Conservation (phyloP, 2,329 filamentous ascomycete species). For the Diaporthe velutina region DNA sequence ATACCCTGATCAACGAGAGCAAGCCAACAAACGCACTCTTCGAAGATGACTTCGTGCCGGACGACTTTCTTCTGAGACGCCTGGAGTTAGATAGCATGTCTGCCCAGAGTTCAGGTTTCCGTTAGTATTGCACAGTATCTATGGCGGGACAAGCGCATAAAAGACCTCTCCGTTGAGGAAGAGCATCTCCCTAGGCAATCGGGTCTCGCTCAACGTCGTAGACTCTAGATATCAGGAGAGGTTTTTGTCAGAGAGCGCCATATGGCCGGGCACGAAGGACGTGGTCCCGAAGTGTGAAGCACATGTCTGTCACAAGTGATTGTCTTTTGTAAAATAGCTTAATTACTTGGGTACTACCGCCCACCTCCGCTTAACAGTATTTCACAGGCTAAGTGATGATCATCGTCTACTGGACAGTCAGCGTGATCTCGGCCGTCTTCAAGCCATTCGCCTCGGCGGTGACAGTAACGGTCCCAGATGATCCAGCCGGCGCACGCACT, state of each 20-base stretch:
- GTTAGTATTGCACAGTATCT: background rate
- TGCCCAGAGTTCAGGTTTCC: background rate
- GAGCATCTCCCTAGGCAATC: no score
- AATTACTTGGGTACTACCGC: background rate
- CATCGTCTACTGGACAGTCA: background rate
- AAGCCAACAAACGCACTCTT: background rate
- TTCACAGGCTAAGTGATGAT: background rate
- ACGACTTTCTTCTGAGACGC: background rate
- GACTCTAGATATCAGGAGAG: no score
- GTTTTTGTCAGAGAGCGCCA: no score
- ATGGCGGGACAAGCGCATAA: no score
- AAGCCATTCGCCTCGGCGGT: constrained; percentile 12
- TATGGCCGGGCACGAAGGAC: background rate
- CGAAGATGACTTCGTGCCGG: background rate
- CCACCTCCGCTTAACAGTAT: no score
- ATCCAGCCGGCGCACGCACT: constrained; percentile 42
- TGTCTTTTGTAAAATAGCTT: no score
- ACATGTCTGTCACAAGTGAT: background rate
- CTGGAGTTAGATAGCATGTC: no score
- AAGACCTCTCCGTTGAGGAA: no score
- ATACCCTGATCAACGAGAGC: background rate
- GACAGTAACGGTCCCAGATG: background rate
- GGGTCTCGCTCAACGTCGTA: background rate
- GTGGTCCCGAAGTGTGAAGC: background rate
- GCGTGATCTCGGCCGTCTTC: constrained; percentile 17